Conservation (phyloP, 2,329 filamentous ascomycete genomes). For the Aspergillus sp. region DNA sequence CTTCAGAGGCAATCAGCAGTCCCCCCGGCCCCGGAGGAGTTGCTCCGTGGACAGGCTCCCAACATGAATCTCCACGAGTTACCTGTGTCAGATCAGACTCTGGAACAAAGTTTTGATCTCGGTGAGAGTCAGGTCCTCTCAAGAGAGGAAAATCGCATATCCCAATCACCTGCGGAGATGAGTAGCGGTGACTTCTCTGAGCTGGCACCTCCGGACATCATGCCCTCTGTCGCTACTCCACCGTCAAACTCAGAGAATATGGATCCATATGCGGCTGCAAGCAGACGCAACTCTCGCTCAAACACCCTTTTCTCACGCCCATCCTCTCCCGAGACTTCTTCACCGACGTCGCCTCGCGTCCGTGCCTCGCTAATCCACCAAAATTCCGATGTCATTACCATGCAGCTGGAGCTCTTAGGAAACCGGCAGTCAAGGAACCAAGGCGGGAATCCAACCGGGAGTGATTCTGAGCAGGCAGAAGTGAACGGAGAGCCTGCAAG, state of each 20-base stretch:
- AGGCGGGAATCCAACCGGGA: slow-evolving; percentile 13
- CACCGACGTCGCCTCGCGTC: slow-evolving; percentile 40
- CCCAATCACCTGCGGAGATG: slow-evolving; percentile 39
- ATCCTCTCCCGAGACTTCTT: slow-evolving; percentile 40
- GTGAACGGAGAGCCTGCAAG: slow-evolving; percentile 17
- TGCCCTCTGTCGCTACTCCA: slow-evolving; percentile 12
- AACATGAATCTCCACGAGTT: slow-evolving; percentile 10
- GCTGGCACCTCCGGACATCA: slow-evolving; percentile 21
- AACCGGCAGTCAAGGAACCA: slow-evolving; percentile 26
- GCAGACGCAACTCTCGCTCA: slow-evolving; percentile 32
- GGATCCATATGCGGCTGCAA: slow-evolving; percentile 12
- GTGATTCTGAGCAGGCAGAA: slow-evolving; percentile 11
- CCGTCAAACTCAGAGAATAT: slow-evolving; percentile 6
- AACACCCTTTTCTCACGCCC: slow-evolving; percentile 40
- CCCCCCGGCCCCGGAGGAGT: slow-evolving; percentile 15
- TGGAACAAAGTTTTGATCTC: slow-evolving; percentile 18
- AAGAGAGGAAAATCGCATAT: slow-evolving; percentile 36
- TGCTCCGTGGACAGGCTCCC: slow-evolving; percentile 12
- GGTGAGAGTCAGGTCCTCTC: slow-evolving; percentile 21
- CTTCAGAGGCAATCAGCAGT: slow-evolving; percentile 12
- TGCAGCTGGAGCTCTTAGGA: slow-evolving; percentile 41
- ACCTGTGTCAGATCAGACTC: slow-evolving; percentile 9
- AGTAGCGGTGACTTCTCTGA: slow-evolving; percentile 31
- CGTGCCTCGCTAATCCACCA: slow-evolving; percentile 43
- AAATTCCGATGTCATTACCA: slow-evolving; percentile 43